phyloP scores from a whole-genome alignment of 371 early-diverging fungal species.

The Catenaria anguillulae region DNA sequence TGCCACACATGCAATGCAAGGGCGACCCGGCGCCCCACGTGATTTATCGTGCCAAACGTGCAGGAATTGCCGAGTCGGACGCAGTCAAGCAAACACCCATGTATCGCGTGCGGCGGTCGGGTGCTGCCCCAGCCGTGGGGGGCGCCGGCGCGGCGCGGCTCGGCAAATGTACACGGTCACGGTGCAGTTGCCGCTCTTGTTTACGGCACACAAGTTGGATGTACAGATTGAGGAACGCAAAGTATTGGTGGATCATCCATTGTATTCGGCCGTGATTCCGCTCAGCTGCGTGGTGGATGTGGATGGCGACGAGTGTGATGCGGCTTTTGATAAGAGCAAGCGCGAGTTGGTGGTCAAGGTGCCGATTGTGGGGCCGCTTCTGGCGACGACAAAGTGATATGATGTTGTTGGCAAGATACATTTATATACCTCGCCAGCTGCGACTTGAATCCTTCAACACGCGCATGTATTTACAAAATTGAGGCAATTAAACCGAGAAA shows the following conservation, averaged over 20 bases:
- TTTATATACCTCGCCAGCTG: no score
- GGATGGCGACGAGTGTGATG: not conserved
- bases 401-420: conserved; percentile 13
- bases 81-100: conserved; percentile 5
- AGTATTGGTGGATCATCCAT: conserved; percentile 6
- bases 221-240: conserved; percentile 2
- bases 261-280: not conserved
- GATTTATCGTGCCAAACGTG: conserved; percentile 37
- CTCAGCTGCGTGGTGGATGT: not conserved
- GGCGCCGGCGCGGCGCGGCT: not conserved
- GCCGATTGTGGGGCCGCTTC: no score
- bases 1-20: conserved; percentile 41
- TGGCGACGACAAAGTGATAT: not conserved
- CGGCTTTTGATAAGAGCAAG: not conserved
- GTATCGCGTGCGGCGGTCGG: not conserved
- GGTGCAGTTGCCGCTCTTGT: conserved; percentile 2
- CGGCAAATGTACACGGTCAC: not conserved
- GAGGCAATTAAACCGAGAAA: no score
- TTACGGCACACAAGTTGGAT: not conserved
- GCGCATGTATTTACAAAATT: no score
- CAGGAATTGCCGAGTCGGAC: conserved; percentile 23
- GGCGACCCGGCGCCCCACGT: conserved; percentile 41
- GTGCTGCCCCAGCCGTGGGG: no score
- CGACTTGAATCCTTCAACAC: no score
- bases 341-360: not conserved